Base-by-base conservation (phyloP, 75 land plant species). In the Cunninghamia lanceolata region DNA sequence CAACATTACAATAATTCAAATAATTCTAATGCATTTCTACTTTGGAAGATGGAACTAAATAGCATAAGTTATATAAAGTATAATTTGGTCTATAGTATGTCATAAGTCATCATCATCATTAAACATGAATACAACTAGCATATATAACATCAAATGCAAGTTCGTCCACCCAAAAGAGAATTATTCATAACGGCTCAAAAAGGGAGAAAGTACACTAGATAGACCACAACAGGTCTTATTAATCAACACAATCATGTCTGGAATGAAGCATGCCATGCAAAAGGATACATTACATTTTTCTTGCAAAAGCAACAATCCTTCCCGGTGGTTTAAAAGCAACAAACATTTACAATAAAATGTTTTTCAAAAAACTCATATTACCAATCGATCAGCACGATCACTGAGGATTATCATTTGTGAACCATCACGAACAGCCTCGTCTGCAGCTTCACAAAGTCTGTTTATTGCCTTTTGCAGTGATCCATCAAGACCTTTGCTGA, bases 351-450 rank as follows among this genome's bases (percentile, higher is more conserved):
- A 68, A 1, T 40, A 47, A 40, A n/a, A n/a, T n/a, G n/a, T 16
- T 82, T 39, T 9, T 78, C 35, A 75, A 71, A 1, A 59, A 83
- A 83, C 30, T 34, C 54, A 83, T 34, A 52, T 85, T 86, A 98
- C 99, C 94, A 97, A 91, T 68, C 92, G 89, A 82, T 94, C 96
- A 83, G 92, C 88, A 39, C 99, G 92, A 83, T 98, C 99, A 89
- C 97, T 97, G 36, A 98, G 95, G 87, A 98, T 92, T 80, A 98
- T 92, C 15, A 98, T 86, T 56, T 96, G 99, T 8, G 96, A 95
- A 85, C 99, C 99, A 88, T 87, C 87, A 36, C 96, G 95, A 85
- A 98, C 99, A 87, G 99, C 99, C 84, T 94, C 99, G 90, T 95
- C 99, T 86, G 99, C 99, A 84, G 93, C 97, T 90, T 94, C 97